phyloP scores from a whole-genome alignment of 83 land plant species.

The Larix sibirica region DNA sequence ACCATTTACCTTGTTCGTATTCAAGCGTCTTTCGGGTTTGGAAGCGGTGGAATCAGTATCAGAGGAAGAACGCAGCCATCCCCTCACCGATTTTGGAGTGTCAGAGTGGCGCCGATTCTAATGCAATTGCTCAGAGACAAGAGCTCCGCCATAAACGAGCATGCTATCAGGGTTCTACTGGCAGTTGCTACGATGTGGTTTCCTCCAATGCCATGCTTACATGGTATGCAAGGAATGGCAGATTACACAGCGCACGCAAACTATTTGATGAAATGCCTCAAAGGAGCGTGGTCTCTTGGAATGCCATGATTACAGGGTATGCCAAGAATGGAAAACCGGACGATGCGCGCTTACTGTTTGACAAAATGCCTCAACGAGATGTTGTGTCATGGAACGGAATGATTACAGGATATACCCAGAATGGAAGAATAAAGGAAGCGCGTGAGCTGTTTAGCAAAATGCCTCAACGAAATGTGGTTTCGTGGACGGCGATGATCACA shows the following conservation, averaged over 20 bases:
- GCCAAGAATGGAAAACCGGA: not conserved
- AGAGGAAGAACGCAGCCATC: not conserved
- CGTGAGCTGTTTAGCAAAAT: constrained; percentile 1
- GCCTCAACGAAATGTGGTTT: constrained; percentile 16
- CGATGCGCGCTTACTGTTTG: constrained; percentile 4
- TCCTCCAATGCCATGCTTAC: constrained; percentile 4
- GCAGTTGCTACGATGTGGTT: not conserved
- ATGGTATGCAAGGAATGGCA: constrained; percentile 1
- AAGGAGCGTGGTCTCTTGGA: constrained; percentile 2
- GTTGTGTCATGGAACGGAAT: constrained; percentile 12
- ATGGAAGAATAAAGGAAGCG: constrained; percentile 1
- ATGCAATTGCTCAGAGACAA: too few relatives aligned
- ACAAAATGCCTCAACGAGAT: constrained; percentile 9
- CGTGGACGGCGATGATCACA: constrained; percentile 5
- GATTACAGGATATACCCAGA: not conserved
- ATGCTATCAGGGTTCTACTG: too few relatives aligned
- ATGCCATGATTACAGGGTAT: constrained; percentile 8
- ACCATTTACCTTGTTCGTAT: not conserved
- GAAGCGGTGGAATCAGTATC: not conserved
- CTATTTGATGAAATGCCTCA: constrained; percentile 9
- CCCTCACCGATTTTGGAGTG: not conserved
- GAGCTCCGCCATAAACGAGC: too few relatives aligned
- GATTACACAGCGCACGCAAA: constrained; percentile 1
- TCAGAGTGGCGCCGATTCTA: not conserved
- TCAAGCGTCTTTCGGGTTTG: not conserved